These are phyloP conservation scores for Monosporascus sp. DNA, from an alignment of 2,329 filamentous ascomycete genomes.

Conservation along the genomic window DNA sequence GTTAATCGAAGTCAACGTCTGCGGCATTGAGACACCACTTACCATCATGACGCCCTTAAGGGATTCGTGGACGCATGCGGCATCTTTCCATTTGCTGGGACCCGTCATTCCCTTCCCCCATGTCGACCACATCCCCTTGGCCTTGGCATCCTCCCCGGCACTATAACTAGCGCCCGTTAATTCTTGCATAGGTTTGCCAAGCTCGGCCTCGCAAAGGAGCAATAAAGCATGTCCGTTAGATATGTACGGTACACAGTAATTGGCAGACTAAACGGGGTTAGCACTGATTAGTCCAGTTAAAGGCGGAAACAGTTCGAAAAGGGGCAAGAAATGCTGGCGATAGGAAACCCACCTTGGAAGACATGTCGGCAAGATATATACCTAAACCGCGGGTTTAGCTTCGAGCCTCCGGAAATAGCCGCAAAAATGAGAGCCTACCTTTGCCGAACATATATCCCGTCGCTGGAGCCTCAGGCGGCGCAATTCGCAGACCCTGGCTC, in stretches of 20 bases:
- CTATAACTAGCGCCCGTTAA: conserved; percentile 51
- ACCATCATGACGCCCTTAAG: conserved; percentile 68
- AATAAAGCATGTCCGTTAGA: conserved; percentile 69
- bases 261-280: conserved; percentile 48
- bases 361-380: conserved; percentile 83
- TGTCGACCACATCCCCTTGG: conserved; percentile 58
- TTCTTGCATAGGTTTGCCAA: conserved; percentile 69
- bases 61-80: conserved; percentile 55
- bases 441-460: conserved; percentile 87
- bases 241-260: conserved; percentile 60
- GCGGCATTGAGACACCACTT: conserved; percentile 24
- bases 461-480: conserved; percentile 75
- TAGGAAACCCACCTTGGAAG: conserved; percentile 48
- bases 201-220: conserved; percentile 77
- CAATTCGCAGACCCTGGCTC: conserved; percentile 82
- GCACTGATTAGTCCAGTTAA: not conserved
- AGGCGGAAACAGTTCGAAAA: not conserved
- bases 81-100: conserved; percentile 72
- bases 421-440: conserved; percentile 39
- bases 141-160: conserved; percentile 59
- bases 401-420: no score
- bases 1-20: not conserved
- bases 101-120: conserved; percentile 62
- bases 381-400: conserved; percentile 56
- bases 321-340: not conserved